Base-by-base conservation (phyloP, 768 basidiomycete species). In the Hypholoma fasciculare region DNA sequence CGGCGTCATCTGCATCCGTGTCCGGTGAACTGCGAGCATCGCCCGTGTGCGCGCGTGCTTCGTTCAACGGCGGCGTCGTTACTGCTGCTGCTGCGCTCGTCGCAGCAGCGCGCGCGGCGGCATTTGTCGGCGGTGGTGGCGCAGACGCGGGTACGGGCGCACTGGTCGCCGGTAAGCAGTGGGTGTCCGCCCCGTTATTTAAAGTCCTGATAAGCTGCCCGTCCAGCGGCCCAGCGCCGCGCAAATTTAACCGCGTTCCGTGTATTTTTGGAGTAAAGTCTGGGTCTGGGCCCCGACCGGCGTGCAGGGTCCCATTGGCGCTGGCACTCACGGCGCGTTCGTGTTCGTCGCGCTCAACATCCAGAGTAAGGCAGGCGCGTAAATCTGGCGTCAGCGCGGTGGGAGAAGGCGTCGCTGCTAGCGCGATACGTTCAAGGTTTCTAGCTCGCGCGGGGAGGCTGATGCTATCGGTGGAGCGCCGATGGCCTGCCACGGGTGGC, bases 121-220 rank as follows among this genome's bases (percentile, higher is more conserved):
- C 30, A 34, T 34, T 34, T 34, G 30, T 34, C 30, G 6, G 30
- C 30, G 30, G 30, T 9, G 30, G 30, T 34, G 30, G 30, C 30
- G 30, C 30, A 34, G 30, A 5, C 30, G 30, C 30, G 30, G 30
- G 30, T 34, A 34, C 30, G 30, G 30, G 30, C 30, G 30, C 30
- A 34, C 7, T 34, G 30, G 30, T 34, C 30, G 30, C 30, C 30
- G 30, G 30, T 34, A 5, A 30, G 48, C 6, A 20, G 48, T 34
- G 49, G 34, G 20, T 38, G 23, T 50, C 14, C 11, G 19, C 49
- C 8, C 20, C 14, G 40, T 34, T 53, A 53, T 53, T 53, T 53
- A 43, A 42, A 44, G 40, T 34, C 39, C 42, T 53, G 52, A 53
- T 53, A 53, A 53, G 20, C 52, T 30, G n/a, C 34, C 23, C 34